Conservation (phyloP, 176 grass and related monocot species). For the Secale cereale region DNA sequence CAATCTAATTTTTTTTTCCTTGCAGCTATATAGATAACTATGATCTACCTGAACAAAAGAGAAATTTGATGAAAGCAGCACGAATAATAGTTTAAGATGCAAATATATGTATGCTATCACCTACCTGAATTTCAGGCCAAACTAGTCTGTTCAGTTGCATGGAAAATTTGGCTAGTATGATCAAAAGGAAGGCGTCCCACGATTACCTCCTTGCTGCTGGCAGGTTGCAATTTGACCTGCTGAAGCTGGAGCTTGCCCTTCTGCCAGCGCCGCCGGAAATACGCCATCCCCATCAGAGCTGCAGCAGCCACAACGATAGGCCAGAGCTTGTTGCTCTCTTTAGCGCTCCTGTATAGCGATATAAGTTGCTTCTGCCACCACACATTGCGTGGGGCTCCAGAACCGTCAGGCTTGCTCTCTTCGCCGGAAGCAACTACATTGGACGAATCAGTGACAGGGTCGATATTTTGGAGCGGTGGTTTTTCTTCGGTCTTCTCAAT, state of each 20-base stretch:
- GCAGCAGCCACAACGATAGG: conserved; percentile 52
- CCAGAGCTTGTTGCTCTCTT: conserved; percentile 64
- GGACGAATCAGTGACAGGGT: not conserved
- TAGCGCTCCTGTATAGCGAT: conserved; percentile 58
- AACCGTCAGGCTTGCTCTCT: conserved; percentile 29
- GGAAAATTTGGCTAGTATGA: not conserved
- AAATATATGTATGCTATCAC: not conserved
- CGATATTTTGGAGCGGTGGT: not conserved
- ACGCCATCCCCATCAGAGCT: conserved; percentile 63
- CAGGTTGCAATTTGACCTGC: conserved; percentile 34
- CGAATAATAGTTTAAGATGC: not conserved
- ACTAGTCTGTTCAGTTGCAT: not conserved
- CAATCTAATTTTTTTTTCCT: not conserved
- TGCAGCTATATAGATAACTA: not conserved
- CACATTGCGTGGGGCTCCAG: conserved; percentile 19
- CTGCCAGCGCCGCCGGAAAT: conserved; percentile 45
- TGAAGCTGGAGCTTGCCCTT: conserved; percentile 38
- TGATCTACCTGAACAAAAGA: not conserved
- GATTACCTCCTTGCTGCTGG: conserved; percentile 45
- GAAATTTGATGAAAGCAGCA: not conserved
- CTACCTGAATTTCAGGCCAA: not conserved
- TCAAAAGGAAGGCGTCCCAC: not conserved
- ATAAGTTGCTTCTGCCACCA: conserved; percentile 64
- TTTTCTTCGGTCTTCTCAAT: conserved; percentile 7
- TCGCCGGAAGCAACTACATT: conserved; percentile 19